These are phyloP conservation scores for Allium sativum DNA, from an alignment of 106 monocot species.

Conservation along the genomic window DNA sequence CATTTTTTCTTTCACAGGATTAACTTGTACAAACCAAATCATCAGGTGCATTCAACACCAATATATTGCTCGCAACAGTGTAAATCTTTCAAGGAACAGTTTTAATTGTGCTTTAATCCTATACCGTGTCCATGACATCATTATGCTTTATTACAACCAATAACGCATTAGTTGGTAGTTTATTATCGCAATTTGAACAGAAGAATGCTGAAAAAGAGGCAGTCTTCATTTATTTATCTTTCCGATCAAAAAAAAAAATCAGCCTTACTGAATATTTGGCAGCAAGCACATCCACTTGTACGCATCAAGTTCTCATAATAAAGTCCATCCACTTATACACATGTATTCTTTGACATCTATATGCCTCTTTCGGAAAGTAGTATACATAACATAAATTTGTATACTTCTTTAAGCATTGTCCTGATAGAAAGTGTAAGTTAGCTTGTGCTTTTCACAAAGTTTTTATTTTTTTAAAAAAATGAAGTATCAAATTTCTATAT, in stretches of 20 bases:
- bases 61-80: slow-evolving; percentile 56
- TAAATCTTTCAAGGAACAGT: slow-evolving; percentile 55
- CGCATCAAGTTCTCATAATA: too few relatives aligned
- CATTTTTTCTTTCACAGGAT: slow-evolving; percentile 39
- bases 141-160: slow-evolving; percentile 4
- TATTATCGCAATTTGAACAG: slow-evolving; percentile 4
- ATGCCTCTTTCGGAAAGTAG: too few relatives aligned
- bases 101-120: slow-evolving; percentile 64
- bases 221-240: slow-evolving; percentile 47
- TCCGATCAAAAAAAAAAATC: slow-evolving; percentile 46
- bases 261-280: slow-evolving; percentile 71
- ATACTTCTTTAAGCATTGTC: too few relatives aligned
- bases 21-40: slow-evolving; percentile 75
- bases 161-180: slow-evolving; percentile 11
- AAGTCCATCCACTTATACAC: too few relatives aligned
- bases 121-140: slow-evolving; percentile 35
- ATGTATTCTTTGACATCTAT: too few relatives aligned
- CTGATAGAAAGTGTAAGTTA: too few relatives aligned
- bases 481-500: too few relatives aligned
- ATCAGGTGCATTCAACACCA: slow-evolving; percentile 36
- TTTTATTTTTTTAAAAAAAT: too few relatives aligned
- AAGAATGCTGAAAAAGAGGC: slow-evolving; percentile 7
- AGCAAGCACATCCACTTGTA: too few relatives aligned
- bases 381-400: too few relatives aligned
- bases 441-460: too few relatives aligned